Evolutionary conservation across 805 yeast genomes (phyloP).

Genomic region (Zygosaccharomyces bisporus): DNA sequence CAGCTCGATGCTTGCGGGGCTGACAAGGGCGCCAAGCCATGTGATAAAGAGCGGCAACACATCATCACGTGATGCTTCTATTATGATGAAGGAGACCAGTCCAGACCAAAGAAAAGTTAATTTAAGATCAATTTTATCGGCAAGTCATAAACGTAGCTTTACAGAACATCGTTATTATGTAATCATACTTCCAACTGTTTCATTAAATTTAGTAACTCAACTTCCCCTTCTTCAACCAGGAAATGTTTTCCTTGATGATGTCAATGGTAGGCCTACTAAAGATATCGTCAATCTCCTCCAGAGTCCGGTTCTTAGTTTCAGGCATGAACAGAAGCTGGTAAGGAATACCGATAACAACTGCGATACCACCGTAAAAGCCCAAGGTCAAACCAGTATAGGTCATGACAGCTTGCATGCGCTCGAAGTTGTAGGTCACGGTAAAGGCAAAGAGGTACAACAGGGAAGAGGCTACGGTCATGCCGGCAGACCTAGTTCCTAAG

Average conservation of each 20-base stretch:
- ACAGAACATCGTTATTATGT: no score
- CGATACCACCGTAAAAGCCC: constrained; percentile 57
- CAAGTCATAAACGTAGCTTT: no score
- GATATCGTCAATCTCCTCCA: constrained; percentile 59
- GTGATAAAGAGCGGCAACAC: no score
- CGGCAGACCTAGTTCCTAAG: constrained; percentile 54
- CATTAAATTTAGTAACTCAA: constrained; percentile 7
- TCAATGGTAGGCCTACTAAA: constrained; percentile 39
- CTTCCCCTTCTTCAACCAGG: constrained; percentile 19
- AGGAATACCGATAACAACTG: constrained; percentile 48
- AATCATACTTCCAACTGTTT: no score
- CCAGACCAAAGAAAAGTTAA: no score
- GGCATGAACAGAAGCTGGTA: constrained; percentile 59
- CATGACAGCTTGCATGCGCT: constrained; percentile 51
- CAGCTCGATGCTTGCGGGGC: no score
- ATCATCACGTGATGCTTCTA: no score
- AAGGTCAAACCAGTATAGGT: constrained; percentile 59
- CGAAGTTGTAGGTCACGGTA: constrained; percentile 52
- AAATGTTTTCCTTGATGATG: constrained; percentile 33
- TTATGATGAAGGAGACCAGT: no score
- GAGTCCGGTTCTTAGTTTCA: constrained; percentile 66
- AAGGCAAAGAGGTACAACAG: constrained; percentile 48
- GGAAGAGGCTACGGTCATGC: constrained; percentile 59
- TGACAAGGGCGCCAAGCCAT: not conserved
- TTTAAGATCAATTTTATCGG: no score